Conservation (phyloP, 768 basidiomycete genomes). For the Suillus discolor region DNA sequence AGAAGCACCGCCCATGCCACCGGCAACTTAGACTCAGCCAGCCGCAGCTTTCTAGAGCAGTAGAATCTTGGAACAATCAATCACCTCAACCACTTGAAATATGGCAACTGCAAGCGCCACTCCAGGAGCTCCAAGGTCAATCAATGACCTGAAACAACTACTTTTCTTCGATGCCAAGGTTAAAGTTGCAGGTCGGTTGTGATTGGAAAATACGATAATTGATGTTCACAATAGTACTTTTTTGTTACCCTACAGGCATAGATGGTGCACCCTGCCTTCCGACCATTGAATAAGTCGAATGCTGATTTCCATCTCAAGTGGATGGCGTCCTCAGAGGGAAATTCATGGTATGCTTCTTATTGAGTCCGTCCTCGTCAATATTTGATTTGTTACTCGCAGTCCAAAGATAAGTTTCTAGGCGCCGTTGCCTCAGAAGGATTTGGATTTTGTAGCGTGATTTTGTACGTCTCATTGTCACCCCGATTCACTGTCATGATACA, state of each 20-base stretch:
- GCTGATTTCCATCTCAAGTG: slow-evolving; percentile 46
- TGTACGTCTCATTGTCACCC: slow-evolving; percentile 50
- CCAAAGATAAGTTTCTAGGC: slow-evolving; percentile 87
- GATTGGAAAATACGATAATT: not conserved
- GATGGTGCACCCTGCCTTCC: slow-evolving; percentile 55
- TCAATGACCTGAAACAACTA: slow-evolving; percentile 57
- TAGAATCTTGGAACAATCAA: not conserved
- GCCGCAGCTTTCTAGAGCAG: not conserved
- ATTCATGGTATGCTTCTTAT: slow-evolving; percentile 63
- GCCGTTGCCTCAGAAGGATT: slow-evolving; percentile 82
- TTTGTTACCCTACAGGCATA: slow-evolving; percentile 42
- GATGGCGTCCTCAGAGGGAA: slow-evolving; percentile 97
- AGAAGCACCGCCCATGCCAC: not conserved
- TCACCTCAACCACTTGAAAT: not conserved
- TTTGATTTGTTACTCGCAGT: slow-evolving; percentile 47
- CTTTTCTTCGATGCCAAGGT: slow-evolving; percentile 76
- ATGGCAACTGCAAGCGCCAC: slow-evolving; percentile 28
- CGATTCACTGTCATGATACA: slow-evolving; percentile 5
- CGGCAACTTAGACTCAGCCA: not conserved
- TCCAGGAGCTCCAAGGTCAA: slow-evolving; percentile 46
- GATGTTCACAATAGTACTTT: slow-evolving; percentile 10
- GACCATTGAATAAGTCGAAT: slow-evolving; percentile 7
- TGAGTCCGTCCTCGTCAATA: not conserved
- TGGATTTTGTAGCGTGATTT: slow-evolving; percentile 92
- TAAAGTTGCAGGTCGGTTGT: slow-evolving; percentile 83